phyloP scores from a whole-genome alignment of 2,329 filamentous ascomycete species.

The Aspergillus neoniger region DNA sequence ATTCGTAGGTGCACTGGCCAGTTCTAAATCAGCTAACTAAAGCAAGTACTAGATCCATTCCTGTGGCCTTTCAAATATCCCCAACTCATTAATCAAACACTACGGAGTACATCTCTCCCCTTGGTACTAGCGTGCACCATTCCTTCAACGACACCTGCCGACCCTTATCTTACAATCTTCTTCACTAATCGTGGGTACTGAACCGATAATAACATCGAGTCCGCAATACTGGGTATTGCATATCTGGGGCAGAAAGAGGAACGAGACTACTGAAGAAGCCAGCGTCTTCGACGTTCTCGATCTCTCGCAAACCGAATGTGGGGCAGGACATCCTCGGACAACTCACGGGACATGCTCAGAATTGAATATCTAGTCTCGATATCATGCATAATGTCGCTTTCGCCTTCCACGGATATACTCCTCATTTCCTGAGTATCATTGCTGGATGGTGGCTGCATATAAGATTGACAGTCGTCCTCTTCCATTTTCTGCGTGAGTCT shows the following conservation, averaged over 20 bases:
- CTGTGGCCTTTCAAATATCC: background rate
- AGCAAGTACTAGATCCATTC: too few species aligned
- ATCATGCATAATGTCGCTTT: background rate
- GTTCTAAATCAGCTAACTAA: too few species aligned
- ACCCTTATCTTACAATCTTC: too few species aligned
- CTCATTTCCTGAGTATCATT: background rate
- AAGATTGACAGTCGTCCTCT: background rate
- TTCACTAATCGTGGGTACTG: too few species aligned
- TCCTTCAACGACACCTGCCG: too few species aligned
- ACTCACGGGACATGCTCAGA: background rate
- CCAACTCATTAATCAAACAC: too few species aligned
- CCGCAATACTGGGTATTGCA: background rate
- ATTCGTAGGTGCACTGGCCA: too few species aligned
- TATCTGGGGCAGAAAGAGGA: background rate
- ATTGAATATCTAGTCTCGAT: background rate
- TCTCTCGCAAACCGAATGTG: background rate
- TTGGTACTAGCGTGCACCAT: too few species aligned
- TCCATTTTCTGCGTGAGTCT: background rate
- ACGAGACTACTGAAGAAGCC: background rate
- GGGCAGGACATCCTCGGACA: background rate
- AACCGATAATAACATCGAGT: too few species aligned
- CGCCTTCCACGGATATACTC: too few species aligned
- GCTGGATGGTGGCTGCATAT: background rate
- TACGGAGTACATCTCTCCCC: too few species aligned
- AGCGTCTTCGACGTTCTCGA: background rate